Evolutionary conservation across 306 rosid species (phyloP).

Genomic region (Mucuna pruriens): DNA sequence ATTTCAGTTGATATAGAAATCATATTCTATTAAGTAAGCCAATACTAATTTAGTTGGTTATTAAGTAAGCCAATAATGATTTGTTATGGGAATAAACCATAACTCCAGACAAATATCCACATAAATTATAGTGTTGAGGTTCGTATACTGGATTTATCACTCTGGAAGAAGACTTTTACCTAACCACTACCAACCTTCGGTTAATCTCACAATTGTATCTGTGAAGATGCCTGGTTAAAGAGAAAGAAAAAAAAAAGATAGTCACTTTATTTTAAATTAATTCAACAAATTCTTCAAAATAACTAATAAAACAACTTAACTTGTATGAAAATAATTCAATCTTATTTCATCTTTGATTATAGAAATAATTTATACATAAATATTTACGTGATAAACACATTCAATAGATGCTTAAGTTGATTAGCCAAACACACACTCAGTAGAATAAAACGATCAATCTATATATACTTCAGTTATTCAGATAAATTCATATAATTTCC

Average conservation of each 20-base stretch:
- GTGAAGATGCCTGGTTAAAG: background rate
- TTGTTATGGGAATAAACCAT: no score
- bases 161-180: background rate
- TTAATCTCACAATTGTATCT: background rate
- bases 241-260: background rate
- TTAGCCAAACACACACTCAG: background rate
- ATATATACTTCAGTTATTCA: background rate
- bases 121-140: background rate
- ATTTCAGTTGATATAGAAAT: no score
- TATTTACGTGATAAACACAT: no score
- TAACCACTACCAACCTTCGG: background rate
- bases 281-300: no score
- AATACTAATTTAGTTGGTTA: no score
- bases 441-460: background rate
- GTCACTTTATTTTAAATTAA: no score
- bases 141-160: background rate
- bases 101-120: no score
- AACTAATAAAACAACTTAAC: background rate
- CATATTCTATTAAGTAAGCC: no score
- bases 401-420: background rate
- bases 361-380: background rate
- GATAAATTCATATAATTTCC: background rate
- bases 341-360: no score
- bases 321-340: no score
- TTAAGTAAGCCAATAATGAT: no score